Conservation (phyloP, 2,329 filamentous ascomycete genomes). For the Cladosporium sp. region DNA sequence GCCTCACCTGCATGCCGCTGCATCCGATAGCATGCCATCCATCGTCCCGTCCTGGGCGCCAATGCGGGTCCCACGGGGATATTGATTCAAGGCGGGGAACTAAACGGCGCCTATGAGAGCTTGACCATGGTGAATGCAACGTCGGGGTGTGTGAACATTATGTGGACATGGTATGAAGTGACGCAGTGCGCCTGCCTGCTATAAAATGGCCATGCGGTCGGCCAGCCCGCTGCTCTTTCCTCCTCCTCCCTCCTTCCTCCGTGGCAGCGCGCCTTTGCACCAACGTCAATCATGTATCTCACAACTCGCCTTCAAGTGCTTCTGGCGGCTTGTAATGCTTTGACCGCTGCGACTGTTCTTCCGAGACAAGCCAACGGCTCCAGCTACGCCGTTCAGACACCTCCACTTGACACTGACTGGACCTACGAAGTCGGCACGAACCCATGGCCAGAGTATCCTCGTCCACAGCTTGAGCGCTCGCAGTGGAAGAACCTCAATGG, state of each 20-base stretch:
- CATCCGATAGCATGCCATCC: neutral
- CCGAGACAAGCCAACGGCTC: constrained; percentile 12
- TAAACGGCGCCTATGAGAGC: constrained; percentile 5
- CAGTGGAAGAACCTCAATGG: constrained; percentile 52
- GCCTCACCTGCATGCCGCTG: neutral
- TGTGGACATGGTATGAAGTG: neutral
- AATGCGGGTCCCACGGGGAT: neutral
- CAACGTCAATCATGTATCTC: constrained; percentile 4
- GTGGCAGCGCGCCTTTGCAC: neutral
- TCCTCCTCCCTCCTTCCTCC: neutral
- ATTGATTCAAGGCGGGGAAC: constrained; percentile 4
- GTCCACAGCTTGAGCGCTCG: constrained; percentile 49
- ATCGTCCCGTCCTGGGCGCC: neutral
- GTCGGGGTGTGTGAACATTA: neutral
- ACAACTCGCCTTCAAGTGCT: neutral
- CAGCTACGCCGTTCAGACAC: constrained; percentile 12
- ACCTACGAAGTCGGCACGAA: constrained; percentile 46
- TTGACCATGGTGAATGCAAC: constrained; percentile 3
- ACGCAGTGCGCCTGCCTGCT: neutral
- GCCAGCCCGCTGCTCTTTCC: neutral
- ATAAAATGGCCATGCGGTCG: neutral
- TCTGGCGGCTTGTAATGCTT: neutral
- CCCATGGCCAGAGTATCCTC: constrained; percentile 52
- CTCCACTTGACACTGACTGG: constrained; percentile 44
- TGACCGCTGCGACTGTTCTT: constrained; percentile 1